Conservation (phyloP, 805 yeast species). For the Barnettozyma vustinii region DNA sequence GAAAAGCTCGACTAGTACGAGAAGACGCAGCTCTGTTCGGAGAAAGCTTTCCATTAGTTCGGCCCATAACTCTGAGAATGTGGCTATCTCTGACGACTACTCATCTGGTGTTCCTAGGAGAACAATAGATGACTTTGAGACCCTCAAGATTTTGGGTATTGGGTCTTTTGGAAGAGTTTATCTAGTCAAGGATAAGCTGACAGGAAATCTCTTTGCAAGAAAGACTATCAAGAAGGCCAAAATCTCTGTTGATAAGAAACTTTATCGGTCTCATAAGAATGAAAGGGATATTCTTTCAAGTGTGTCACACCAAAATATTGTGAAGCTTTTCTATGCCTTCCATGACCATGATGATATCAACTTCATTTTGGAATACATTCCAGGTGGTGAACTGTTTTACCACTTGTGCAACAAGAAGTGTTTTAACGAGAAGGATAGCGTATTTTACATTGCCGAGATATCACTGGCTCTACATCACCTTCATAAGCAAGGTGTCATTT, state of each 20-base stretch:
- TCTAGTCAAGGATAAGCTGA: slow-evolving; percentile 59
- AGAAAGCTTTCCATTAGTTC: slow-evolving; percentile 17
- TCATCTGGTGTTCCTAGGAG: slow-evolving; percentile 10
- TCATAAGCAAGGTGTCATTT: slow-evolving; percentile 76
- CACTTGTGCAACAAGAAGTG: slow-evolving; percentile 35
- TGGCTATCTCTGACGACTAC: slow-evolving; percentile 12
- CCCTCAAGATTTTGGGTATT: slow-evolving; percentile 68
- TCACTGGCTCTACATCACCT: slow-evolving; percentile 71
- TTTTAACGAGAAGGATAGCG: slow-evolving; percentile 57
- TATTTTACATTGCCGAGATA: slow-evolving; percentile 78
- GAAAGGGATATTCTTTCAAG: slow-evolving; percentile 70
- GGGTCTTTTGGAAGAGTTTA: slow-evolving; percentile 88
- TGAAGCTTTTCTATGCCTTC: slow-evolving; percentile 73
- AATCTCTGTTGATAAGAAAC: slow-evolving; percentile 47
- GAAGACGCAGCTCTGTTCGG: slow-evolving; percentile 15
- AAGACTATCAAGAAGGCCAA: slow-evolving; percentile 81
- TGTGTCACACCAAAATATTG: slow-evolving; percentile 77
- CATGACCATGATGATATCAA: slow-evolving; percentile 77
- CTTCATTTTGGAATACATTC: slow-evolving; percentile 73
- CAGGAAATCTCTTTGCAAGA: slow-evolving; percentile 72
- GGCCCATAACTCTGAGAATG: slow-evolving; percentile 12
- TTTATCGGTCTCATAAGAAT: slow-evolving; percentile 68
- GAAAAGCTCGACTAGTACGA: neutral
- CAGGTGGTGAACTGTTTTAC: slow-evolving; percentile 77
- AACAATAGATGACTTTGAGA: slow-evolving; percentile 52